These are phyloP conservation scores for Blastobotrys americana DNA, from an alignment of 805 yeast genomes.

Conservation along the genomic window DNA sequence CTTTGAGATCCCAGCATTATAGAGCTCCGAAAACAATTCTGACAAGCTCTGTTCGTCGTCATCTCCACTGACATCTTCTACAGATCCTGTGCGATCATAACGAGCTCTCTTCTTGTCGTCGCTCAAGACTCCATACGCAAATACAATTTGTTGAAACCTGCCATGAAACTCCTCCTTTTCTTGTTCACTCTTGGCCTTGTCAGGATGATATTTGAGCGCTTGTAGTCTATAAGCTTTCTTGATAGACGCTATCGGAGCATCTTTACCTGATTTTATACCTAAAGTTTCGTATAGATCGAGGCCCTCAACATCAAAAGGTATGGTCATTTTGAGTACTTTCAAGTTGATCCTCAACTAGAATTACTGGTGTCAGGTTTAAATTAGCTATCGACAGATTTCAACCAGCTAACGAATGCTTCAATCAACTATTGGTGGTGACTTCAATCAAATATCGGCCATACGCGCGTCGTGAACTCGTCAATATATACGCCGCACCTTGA, in stretches of 20 bases:
- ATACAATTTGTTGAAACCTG: conserved; percentile 63
- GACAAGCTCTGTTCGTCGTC: conserved; percentile 28
- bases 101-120: conserved; percentile 49
- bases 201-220: conserved; percentile 66
- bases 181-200: conserved; percentile 41
- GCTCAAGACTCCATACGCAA: conserved; percentile 61
- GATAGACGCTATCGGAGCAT: conserved; percentile 42
- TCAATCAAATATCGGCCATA: no score
- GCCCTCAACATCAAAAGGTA: conserved; percentile 23
- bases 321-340: neutral
- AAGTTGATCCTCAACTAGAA: no score
- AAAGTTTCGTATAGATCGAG: conserved; percentile 28
- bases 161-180: conserved; percentile 32
- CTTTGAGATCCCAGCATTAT: conserved; percentile 29
- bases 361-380: no score
- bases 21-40: conserved; percentile 33
- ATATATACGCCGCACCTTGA: no score
- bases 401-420: no score
- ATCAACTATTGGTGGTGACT: no score
- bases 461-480: no score
- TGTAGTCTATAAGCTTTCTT: conserved; percentile 60
- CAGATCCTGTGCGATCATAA: conserved; percentile 66
- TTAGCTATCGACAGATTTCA: no score
- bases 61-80: conserved; percentile 37
- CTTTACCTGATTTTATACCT: conserved; percentile 13